Conservation (phyloP, 495 filamentous ascomycete species). For the Margaritispora aquatica region DNA sequence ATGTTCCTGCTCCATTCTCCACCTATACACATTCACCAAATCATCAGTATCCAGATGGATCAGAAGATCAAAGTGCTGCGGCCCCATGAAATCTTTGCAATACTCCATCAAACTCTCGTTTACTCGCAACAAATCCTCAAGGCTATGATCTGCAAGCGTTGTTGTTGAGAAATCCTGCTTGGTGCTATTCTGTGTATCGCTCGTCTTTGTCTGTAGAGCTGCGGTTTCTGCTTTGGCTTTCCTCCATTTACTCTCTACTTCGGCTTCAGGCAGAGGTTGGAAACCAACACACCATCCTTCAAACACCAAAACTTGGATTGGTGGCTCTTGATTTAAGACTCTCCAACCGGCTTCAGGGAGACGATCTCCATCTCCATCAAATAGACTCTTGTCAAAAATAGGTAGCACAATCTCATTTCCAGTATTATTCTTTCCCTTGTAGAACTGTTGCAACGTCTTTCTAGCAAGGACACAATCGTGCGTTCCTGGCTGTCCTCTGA, state of each 20-base stretch:
- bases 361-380: background rate
- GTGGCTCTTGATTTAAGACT: background rate
- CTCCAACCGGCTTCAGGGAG: background rate
- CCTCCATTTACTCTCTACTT: background rate
- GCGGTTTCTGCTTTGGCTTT: background rate
- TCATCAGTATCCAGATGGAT: conserved; percentile 80
- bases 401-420: background rate
- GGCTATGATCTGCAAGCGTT: conserved; percentile 32
- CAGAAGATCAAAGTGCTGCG: conserved; percentile 54
- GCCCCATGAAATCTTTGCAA: conserved; percentile 61
- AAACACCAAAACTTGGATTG: background rate
- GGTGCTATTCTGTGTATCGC: background rate
- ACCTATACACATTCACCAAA: conserved; percentile 70
- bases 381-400: conserved; percentile 2
- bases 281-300: conserved; percentile 5
- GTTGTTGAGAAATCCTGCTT: background rate
- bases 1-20: conserved; percentile 79
- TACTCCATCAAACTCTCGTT: conserved; percentile 63
- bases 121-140: conserved; percentile 61
- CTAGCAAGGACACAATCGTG: background rate
- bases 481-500: conserved; percentile 5
- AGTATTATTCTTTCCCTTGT: background rate
- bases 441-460: background rate
- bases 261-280: background rate
- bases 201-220: background rate